Evolutionary conservation across 2,329 filamentous ascomycete species (phyloP), one percentile per base, ranked within the genome.

Genomic region (Verticillium zaregamsianum): DNA sequence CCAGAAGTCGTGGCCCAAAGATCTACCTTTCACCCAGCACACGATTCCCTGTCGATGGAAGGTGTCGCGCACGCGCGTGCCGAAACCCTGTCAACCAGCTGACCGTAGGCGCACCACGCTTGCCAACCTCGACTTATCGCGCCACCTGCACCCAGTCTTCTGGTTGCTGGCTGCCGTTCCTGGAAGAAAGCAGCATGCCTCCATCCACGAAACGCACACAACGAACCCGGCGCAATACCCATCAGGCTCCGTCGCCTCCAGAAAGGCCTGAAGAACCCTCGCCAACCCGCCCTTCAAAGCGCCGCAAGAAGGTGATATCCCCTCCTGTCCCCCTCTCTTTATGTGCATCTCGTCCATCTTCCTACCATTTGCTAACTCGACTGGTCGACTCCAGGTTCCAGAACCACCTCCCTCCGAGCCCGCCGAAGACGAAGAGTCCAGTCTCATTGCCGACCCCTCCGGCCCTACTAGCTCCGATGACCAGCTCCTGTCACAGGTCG

Each of bases 281-380:
- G 4, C 86, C 86, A 15, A 83, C 80, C 62, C 82, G 85, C 60
- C 86, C 86, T n/a, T 77, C 81, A 12, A 89, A 89, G 77, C 85
- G 86, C 70, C 83, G 86, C 75, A 88, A 82, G 77, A 86, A 84
- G 80, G 84, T 85, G 73, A 57, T 68, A 37, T 45, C 35, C 14
- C 12, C 66, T 40, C 61, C 66, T 40, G 55, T 61, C 49, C 28
- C 62, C 32, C 52, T 64, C 59, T 64, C 59, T 57, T 69, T 63
- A 25, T 62, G 39, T 61, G 57, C 56, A 17, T 5, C 23, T 54
- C 33, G n/a, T 58, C 57, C 49, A 32, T 56, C 59, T 32, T 57
- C 64, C 56, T 37, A 35, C 39, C 54, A 33, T 8, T 63, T 68
- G 60, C 68, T 57, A 33, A 61, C 37, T 17, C 60, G 33, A 63